Percentiles rank a stretch among this genome's conserved stretches.
Evolutionary conservation across 164 flowering plant genomes (phyloP).

Genomic region (Umbilicus rupestris): DNA sequence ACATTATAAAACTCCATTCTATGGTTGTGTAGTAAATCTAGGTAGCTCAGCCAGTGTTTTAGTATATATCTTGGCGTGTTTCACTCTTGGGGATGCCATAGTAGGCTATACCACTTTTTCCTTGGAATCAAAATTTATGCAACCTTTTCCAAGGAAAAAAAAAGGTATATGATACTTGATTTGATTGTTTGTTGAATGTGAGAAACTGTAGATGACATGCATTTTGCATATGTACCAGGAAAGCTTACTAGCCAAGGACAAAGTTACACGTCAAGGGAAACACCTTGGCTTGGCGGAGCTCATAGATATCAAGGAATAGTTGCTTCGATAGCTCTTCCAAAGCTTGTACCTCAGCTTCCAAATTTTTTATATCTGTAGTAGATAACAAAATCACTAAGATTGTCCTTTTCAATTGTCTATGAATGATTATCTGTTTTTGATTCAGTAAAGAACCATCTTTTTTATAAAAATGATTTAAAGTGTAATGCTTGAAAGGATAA

Average conservation of each 20-base stretch:
- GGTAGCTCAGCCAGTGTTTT: too few species aligned
- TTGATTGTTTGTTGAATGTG: not conserved
- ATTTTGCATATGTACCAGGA: not conserved
- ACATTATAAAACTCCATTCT: too few species aligned
- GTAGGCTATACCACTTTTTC: too few species aligned
- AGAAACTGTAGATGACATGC: not conserved
- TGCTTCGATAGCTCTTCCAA: slow-evolving; percentile 95
- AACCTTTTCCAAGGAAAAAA: too few species aligned
- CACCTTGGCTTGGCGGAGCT: slow-evolving; percentile 96
- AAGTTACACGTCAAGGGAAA: not conserved
- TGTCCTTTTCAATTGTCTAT: not conserved
- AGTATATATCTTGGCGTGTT: too few species aligned
- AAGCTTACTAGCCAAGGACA: not conserved
- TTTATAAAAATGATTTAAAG: not conserved
- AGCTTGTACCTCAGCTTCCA: slow-evolving; percentile 89
- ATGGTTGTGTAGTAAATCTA: too few species aligned
- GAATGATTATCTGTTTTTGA: not conserved
- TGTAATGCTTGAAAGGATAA: not conserved
- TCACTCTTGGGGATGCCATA: too few species aligned
- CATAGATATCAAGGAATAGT: slow-evolving; percentile 86
- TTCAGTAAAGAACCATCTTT: not conserved
- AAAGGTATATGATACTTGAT: not conserved
- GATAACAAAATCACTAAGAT: not conserved
- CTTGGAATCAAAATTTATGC: too few species aligned
- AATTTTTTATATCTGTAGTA: slow-evolving; percentile 57